Evolutionary conservation across 2,329 filamentous ascomycete genomes (phyloP).

Genomic region (Penicillium griseofulvum): DNA sequence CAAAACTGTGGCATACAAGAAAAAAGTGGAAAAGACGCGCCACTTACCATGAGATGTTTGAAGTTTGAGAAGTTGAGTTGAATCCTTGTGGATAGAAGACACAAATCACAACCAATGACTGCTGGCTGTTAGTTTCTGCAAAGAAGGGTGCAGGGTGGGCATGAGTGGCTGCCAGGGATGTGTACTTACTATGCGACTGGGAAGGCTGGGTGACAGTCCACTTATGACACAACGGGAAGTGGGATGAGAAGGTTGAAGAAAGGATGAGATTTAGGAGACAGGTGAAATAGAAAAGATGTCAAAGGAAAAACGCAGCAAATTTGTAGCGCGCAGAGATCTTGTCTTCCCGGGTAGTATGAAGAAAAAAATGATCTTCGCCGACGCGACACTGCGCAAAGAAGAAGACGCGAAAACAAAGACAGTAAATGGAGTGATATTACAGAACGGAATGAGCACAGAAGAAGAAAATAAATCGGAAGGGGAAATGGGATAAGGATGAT

Average conservation of each 20-base stretch:
- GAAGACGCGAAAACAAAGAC: constrained; percentile 11
- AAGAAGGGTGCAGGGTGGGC: constrained; percentile 16
- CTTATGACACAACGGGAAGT: constrained; percentile 13
- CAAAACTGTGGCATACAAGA: constrained; percentile 8
- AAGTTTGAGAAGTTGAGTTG: background rate
- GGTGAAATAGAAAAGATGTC: constrained; percentile 1
- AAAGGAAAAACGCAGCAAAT: constrained; percentile 1
- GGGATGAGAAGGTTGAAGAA: constrained; percentile 1
- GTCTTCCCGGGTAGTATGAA: constrained; percentile 10
- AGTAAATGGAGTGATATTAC: constrained; percentile 1
- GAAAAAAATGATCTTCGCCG: constrained; percentile 12
- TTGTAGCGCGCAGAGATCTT: constrained; percentile 14
- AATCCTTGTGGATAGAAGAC: background rate
- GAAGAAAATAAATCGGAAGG: constrained; percentile 2
- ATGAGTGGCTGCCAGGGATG: constrained; percentile 35
- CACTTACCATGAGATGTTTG: constrained; percentile 20
- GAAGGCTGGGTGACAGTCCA: constrained; percentile 18
- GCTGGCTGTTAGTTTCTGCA: constrained; percentile 5
- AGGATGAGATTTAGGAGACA: background rate
- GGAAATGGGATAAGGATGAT: constrained; percentile 5
- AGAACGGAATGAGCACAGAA: constrained; percentile 1
- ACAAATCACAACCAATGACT: constrained; percentile 7
- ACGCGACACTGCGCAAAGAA: constrained; percentile 12
- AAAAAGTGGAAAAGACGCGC: constrained; percentile 5
- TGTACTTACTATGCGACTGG: constrained; percentile 17